phyloP scores from a whole-genome alignment of 176 grass and related monocot genomes.

The Aegilops speltoides region DNA sequence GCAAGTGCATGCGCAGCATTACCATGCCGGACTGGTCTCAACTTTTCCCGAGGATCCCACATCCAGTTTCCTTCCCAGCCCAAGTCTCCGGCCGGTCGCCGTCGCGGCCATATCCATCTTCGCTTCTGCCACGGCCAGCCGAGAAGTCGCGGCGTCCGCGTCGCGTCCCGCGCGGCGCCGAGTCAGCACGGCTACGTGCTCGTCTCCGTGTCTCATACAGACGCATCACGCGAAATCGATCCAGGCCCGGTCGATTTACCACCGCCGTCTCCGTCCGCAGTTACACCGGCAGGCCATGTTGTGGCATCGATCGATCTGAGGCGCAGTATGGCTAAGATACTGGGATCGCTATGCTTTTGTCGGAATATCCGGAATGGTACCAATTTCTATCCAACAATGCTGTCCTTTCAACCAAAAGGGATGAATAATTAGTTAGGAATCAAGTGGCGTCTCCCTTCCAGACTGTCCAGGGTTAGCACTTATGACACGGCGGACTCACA shows the following conservation, averaged over 20 bases:
- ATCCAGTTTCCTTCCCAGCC: conserved; percentile 26
- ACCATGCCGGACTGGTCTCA: neutral
- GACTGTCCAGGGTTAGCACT: neutral
- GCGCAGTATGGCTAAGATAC: neutral
- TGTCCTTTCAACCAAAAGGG: conserved; percentile 11
- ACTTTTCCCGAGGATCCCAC: neutral
- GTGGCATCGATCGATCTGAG: neutral
- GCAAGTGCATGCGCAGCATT: neutral
- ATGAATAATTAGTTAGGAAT: neutral
- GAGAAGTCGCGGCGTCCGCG: neutral
- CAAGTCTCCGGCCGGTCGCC: conserved; percentile 12
- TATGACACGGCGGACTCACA: neutral
- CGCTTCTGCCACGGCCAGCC: neutral
- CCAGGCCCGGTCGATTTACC: neutral
- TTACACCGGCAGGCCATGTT: neutral
- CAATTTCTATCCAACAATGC: neutral
- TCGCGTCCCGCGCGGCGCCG: conserved; percentile 28
- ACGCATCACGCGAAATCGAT: neutral
- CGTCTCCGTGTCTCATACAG: neutral
- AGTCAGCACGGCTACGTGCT: conserved; percentile 38
- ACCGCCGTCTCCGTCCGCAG: conserved; percentile 28
- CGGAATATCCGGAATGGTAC: conserved; percentile 27
- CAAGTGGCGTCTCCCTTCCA: neutral
- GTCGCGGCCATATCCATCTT: neutral
- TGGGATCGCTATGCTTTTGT: neutral